phyloP scores from a whole-genome alignment of 108 stramenopile genomes.

The Pseudonitzschia delicatissima region DNA sequence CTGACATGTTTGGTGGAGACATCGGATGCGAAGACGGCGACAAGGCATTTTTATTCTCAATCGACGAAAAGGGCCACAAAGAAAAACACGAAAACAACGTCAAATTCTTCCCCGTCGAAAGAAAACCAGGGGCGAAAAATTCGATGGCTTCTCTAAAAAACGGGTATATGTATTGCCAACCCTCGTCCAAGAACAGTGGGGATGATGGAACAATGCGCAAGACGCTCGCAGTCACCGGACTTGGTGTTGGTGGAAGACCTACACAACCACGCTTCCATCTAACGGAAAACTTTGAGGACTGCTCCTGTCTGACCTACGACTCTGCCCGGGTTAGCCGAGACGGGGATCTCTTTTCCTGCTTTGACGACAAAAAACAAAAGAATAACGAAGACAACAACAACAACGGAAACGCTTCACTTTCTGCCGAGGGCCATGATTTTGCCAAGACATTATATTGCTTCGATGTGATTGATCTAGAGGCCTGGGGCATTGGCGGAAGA shows the following conservation, averaged over 20 bases:
- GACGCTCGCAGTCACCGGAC: slow-evolving; percentile 14
- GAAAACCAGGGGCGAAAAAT: not conserved
- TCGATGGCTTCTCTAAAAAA: not conserved
- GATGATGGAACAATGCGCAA: not conserved
- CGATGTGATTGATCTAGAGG: slow-evolving; percentile 40
- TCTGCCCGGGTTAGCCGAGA: not conserved
- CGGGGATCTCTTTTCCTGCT: slow-evolving; percentile 24
- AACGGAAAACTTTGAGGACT: slow-evolving; percentile 44
- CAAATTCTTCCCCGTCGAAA: slow-evolving; percentile 37
- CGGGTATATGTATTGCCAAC: slow-evolving; percentile 50
- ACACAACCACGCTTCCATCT: slow-evolving; percentile 36
- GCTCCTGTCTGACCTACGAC: slow-evolving; percentile 33
- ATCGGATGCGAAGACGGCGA: not conserved
- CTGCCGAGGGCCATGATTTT: slow-evolving; percentile 5
- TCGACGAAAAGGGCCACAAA: not conserved
- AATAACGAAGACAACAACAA: not conserved
- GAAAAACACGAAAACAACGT: slow-evolving; percentile 35
- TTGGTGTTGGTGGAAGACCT: slow-evolving; percentile 33
- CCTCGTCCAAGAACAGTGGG: slow-evolving; percentile 6
- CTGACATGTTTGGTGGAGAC: not conserved
- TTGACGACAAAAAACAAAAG: not conserved
- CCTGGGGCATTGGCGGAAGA: slow-evolving; percentile 35
- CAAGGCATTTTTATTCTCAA: slow-evolving; percentile 49
- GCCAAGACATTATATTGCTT: slow-evolving; percentile 31
- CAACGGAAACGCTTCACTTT: too few relatives aligned